These are phyloP conservation scores for Boletus vermiculosoides DNA, from an alignment of 768 basidiomycete species.

Conservation along the genomic window DNA sequence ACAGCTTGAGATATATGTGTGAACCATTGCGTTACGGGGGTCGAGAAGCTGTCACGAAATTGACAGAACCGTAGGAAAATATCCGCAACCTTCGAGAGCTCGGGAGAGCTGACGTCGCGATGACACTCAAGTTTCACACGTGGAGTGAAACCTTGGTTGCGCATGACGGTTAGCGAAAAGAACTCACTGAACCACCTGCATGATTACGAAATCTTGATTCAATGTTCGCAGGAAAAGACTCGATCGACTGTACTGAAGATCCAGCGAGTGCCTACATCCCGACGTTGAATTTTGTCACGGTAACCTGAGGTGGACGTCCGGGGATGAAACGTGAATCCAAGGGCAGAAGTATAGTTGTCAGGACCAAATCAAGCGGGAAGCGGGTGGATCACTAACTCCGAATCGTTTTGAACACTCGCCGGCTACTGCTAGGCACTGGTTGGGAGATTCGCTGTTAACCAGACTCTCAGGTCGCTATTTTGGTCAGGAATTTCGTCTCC, in stretches of 20 bases:
- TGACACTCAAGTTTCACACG: neutral
- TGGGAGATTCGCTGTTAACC: neutral
- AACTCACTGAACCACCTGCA: neutral
- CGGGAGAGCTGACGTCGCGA: constrained; percentile 4
- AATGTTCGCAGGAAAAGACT: neutral
- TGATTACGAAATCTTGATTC: neutral
- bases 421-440: too few species aligned
- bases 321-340: neutral
- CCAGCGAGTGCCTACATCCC: neutral
- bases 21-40: constrained; percentile 8
- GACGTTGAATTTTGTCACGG: neutral
- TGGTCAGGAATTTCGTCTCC: neutral
- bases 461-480: neutral
- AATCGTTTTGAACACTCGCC: neutral
- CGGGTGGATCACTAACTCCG: neutral
- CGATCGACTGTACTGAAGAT: neutral
- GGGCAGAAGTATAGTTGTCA: neutral
- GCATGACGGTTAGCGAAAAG: neutral
- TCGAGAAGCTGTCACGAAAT: constrained; percentile 14
- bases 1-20: constrained; percentile 15
- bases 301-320: neutral
- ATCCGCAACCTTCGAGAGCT: neutral
- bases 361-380: neutral
- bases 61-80: constrained; percentile 11
- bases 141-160: neutral